Evolutionary conservation across 441 rosid species (phyloP).

Genomic region (Pelargonium citronellum): DNA sequence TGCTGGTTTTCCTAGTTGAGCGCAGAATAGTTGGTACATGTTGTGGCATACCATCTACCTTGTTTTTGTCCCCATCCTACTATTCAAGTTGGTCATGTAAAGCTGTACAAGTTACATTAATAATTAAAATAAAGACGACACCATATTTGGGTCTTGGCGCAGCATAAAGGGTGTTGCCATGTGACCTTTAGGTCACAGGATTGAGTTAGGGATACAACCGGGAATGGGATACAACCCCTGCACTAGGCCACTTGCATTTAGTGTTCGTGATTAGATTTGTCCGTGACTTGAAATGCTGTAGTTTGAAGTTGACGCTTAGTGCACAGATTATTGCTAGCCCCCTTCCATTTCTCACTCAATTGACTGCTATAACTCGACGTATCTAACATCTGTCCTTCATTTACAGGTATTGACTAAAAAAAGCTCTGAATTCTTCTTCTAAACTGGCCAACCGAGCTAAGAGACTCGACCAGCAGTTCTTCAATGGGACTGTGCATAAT

Average conservation of each 20-base stretch:
- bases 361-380: background rate
- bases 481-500: background rate
- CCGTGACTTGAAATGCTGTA: background rate
- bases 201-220: no score
- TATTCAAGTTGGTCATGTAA: background rate
- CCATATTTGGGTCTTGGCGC: no score
- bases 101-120: background rate
- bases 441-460: slow-evolving; percentile 7
- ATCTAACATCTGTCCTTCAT: background rate
- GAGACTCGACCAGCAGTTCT: background rate
- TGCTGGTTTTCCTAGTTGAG: background rate
- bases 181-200: no score
- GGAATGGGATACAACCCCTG: no score
- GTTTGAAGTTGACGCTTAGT: background rate
- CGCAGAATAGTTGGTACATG: background rate
- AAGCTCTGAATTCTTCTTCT: slow-evolving; percentile 10
- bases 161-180: no score
- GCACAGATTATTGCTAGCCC: background rate
- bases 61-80: background rate
- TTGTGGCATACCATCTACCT: background rate
- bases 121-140: no score
- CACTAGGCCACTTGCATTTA: no score
- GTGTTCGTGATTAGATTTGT: background rate
- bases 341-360: no score
- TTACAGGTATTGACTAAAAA: slow-evolving; percentile 2